Conservation (phyloP, 495 filamentous ascomycete species). For the Neurospora sp. region DNA sequence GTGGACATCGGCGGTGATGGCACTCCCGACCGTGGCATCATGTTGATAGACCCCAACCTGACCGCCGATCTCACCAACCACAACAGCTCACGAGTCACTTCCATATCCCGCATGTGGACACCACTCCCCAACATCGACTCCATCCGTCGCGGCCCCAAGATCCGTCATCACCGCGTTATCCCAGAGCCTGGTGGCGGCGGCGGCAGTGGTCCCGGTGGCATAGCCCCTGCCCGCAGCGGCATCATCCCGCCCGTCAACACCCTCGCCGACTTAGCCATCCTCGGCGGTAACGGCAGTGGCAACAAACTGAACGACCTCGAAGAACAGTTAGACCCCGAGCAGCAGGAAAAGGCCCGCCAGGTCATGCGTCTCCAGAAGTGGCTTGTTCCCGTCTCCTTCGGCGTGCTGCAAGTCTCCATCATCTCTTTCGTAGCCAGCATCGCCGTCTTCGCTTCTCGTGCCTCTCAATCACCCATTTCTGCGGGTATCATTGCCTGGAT, state of each 20-base stretch:
- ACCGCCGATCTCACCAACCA: neutral
- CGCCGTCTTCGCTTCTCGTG: slow-evolving; percentile 1
- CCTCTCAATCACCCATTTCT: slow-evolving; percentile 2
- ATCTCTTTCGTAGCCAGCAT: slow-evolving; percentile 8
- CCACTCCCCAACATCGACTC: slow-evolving; percentile 2
- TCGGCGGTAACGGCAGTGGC: neutral
- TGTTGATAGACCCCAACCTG: neutral
- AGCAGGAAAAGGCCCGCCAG: neutral
- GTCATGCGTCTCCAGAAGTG: neutral
- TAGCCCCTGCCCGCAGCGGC: neutral
- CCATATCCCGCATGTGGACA: neutral
- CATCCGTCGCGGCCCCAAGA: slow-evolving; percentile 9
- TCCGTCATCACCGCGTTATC: slow-evolving; percentile 7
- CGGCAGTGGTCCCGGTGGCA: neutral
- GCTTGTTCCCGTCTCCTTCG: neutral
- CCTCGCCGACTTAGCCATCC: neutral
- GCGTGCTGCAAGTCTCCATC: slow-evolving; percentile 6
- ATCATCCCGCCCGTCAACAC: neutral
- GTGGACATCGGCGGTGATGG: neutral
- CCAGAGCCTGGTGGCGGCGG: neutral
- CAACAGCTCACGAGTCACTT: neutral
- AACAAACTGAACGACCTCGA: neutral
- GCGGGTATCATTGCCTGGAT: neutral
- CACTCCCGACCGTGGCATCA: neutral
- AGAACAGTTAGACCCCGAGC: neutral